phyloP scores from a whole-genome alignment of 805 yeast genomes.

The Kluyveromyces wickerhamii region DNA sequence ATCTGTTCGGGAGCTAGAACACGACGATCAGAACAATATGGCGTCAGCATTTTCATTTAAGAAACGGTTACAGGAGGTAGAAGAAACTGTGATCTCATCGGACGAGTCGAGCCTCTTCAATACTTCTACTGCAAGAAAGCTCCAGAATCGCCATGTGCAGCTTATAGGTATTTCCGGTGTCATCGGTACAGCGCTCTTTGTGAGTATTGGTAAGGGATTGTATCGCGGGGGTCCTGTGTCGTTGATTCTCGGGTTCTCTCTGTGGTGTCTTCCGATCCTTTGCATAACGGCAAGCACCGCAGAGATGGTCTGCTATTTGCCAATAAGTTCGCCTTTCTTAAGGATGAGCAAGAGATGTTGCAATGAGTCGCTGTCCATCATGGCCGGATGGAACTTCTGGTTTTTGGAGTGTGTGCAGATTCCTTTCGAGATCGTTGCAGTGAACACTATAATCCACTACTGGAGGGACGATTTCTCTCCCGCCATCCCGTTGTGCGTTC shows the following conservation, averaged over 20 bases:
- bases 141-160: slow-evolving; percentile 66
- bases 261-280: slow-evolving; percentile 66
- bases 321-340: slow-evolving; percentile 71
- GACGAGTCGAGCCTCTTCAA: slow-evolving; percentile 4
- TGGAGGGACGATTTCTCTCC: slow-evolving; percentile 76
- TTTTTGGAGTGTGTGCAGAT: slow-evolving; percentile 66
- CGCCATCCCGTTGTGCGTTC: slow-evolving; percentile 60
- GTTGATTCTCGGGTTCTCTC: slow-evolving; percentile 51
- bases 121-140: slow-evolving; percentile 37
- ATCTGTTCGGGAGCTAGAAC: too few species aligned
- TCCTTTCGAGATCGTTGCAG: slow-evolving; percentile 79
- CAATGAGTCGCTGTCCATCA: slow-evolving; percentile 66
- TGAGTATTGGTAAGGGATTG: slow-evolving; percentile 59
- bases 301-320: slow-evolving; percentile 71
- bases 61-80: background rate
- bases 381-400: slow-evolving; percentile 78
- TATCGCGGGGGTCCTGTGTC: slow-evolving; percentile 64
- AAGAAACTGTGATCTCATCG: background rate
- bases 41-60: too few species aligned
- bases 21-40: too few species aligned
- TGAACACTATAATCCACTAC: slow-evolving; percentile 66
- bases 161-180: slow-evolving; percentile 76
- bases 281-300: slow-evolving; percentile 64
- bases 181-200: slow-evolving; percentile 74
- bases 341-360: slow-evolving; percentile 66